phyloP scores from a whole-genome alignment of 2,329 filamentous ascomycete genomes.

The Coleophoma crateriformis region DNA sequence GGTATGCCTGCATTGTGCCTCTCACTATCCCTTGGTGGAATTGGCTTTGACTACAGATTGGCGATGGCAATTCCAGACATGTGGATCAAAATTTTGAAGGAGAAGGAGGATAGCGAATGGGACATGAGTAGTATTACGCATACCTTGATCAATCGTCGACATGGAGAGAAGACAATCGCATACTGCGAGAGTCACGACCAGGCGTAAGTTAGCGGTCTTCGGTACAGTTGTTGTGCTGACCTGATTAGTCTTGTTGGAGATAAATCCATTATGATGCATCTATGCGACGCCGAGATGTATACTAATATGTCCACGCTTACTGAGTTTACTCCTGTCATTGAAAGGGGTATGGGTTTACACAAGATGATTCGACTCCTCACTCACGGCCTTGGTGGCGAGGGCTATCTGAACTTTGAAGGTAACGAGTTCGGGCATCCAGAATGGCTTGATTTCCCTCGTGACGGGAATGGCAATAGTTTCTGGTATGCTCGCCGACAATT shows the following conservation, averaged over 20 bases:
- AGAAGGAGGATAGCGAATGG: slow-evolving; percentile 82
- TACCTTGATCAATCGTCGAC: slow-evolving; percentile 85
- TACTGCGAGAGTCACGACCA: slow-evolving; percentile 98
- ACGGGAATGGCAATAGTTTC: slow-evolving; percentile 88
- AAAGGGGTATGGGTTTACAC: slow-evolving; percentile 86
- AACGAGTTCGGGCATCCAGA: slow-evolving; percentile 99
- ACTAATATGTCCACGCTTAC: slow-evolving; percentile 90
- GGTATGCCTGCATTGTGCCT: slow-evolving; percentile 98
- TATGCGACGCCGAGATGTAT: slow-evolving; percentile 95
- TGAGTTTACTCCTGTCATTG: slow-evolving; percentile 81
- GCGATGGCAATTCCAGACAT: slow-evolving; percentile 98
- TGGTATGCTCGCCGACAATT: slow-evolving; percentile 92
- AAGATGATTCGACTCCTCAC: slow-evolving; percentile 97
- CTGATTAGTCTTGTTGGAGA: slow-evolving; percentile 82
- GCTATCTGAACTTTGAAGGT: slow-evolving; percentile 97
- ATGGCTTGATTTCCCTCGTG: slow-evolving; percentile 97
- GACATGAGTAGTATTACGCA: slow-evolving; percentile 80
- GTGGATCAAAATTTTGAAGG: slow-evolving; percentile 98
- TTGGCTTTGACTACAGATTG: slow-evolving; percentile 95
- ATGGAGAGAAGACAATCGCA: slow-evolving; percentile 97
- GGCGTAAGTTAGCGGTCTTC: slow-evolving; percentile 58
- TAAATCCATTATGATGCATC: slow-evolving; percentile 96
- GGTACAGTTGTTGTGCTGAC: slow-evolving; percentile 12
- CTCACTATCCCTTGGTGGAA: slow-evolving; percentile 76
- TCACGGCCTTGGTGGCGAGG: slow-evolving; percentile 86